Base-by-base conservation (phyloP, 495 filamentous ascomycete genomes). In the Letharia columbiana region DNA sequence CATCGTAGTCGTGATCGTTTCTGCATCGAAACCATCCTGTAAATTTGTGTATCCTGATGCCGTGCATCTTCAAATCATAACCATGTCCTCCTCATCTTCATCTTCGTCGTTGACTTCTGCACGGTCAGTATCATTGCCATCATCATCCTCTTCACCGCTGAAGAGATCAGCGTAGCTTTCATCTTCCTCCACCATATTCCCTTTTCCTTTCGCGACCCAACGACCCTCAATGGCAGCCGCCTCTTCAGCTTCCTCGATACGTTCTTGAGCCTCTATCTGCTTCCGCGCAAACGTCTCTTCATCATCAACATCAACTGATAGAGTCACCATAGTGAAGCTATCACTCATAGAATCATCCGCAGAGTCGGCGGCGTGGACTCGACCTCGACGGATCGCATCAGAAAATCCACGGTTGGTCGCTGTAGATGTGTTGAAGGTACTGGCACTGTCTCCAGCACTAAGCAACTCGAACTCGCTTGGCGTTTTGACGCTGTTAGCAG, bases 391-490 rank as follows among this genome's bases (percentile, higher is more conserved):
- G 31, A 76, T 41, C 33, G 68, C 50, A 56, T 71, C 68, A 23
- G 66, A 64, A 18, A 64, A 66, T 15, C 73, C 71, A 64, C 76
- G 72, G n/a, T 74, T 69, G 28, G 69, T 71, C 28, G 57, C 67
- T 31, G 69, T 67, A 33, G 71, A 72, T 17, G 68, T 69, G 37
- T 71, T 66, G 50, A 66, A 58, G 28, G 71, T 70, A 54, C 68
- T 71, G 7, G 63, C 71, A 54, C 69, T 68, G 7, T 65, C 65
- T n/a, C 63, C 45, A 12, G 39, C 62, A 44, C 65, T 71, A 1
- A 73, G 13, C 28, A 75, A 54, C 39, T 73, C 73, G 66, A 72
- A 71, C 11, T 80, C 76, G 64, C 72, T 71, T 8, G 69, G 52
- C 33, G 66, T 63, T 40, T 75, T 65, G 3, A 72, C 66, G 31